These are phyloP conservation scores for Starmerella bombi DNA, from an alignment of 805 yeast genomes.

Conservation along the genomic window DNA sequence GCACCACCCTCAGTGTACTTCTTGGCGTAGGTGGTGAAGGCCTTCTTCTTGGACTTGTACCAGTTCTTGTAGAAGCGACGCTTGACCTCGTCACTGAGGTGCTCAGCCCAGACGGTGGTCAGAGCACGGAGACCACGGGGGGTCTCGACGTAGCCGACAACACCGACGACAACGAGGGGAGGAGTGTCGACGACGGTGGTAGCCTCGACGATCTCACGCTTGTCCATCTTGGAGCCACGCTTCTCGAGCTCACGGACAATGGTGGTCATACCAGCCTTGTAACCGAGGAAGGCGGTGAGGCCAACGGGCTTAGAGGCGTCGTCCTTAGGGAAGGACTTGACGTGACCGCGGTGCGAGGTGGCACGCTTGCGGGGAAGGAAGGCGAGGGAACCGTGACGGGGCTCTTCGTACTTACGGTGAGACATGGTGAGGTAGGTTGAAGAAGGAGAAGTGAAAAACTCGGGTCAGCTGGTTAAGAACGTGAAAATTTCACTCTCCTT, in stretches of 20 bases:
- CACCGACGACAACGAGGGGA: conserved; percentile 98
- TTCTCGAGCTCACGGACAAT: conserved; percentile 99
- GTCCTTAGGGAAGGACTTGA: conserved; percentile 98
- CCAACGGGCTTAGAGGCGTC: conserved; percentile 95
- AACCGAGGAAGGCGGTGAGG: conserved; percentile 98
- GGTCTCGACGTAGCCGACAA: conserved; percentile 99
- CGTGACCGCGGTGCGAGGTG: conserved; percentile 95
- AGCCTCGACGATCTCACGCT: conserved; percentile 99
- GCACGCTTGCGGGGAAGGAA: conserved; percentile 99
- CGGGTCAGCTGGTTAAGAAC: neutral
- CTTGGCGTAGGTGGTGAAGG: conserved; percentile 99
- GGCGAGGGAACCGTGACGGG: conserved; percentile 99
- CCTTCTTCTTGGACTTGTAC: conserved; percentile 99
- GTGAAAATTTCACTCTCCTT: neutral
- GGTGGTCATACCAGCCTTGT: conserved; percentile 99
- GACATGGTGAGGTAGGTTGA: conserved; percentile 47
- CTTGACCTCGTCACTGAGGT: conserved; percentile 96
- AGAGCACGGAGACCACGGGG: conserved; percentile 99
- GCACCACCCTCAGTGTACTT: conserved; percentile 89
- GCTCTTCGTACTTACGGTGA: conserved; percentile 99
- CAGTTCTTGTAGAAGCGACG: conserved; percentile 99
- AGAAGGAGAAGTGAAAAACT: neutral
- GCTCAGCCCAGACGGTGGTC: conserved; percentile 99
- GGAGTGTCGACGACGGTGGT: conserved; percentile 99
- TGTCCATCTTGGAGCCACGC: conserved; percentile 99